Evolutionary conservation across 345 rosid species (phyloP).

Genomic region (Syzygium jambos): DNA sequence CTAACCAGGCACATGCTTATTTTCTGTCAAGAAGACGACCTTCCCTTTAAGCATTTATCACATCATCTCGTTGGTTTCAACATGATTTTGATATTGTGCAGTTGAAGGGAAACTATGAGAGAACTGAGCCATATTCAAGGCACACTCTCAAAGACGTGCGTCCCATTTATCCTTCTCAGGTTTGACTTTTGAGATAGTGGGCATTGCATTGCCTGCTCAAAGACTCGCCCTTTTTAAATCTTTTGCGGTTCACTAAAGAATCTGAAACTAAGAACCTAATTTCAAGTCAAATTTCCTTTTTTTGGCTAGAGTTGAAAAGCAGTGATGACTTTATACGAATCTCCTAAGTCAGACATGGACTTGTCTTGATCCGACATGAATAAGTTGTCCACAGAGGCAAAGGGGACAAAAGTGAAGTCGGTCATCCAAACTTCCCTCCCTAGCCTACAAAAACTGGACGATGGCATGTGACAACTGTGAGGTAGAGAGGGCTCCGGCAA

Average conservation of each 20-base stretch:
- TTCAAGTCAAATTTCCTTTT: background rate
- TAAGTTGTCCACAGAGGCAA: background rate
- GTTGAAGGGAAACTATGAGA: background rate
- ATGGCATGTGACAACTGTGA: background rate
- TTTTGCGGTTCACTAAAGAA: no score
- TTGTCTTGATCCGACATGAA: background rate
- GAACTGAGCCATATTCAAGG: background rate
- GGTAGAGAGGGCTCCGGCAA: background rate
- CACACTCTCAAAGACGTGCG: background rate
- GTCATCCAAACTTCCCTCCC: background rate
- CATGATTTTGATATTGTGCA: background rate
- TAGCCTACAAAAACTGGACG: background rate
- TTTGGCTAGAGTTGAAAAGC: background rate
- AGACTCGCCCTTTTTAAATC: background rate
- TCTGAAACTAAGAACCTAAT: background rate
- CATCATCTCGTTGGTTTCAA: background rate
- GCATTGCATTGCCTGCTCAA: background rate
- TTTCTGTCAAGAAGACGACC: background rate
- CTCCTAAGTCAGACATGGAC: background rate
- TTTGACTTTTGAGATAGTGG: background rate
- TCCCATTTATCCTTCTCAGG: background rate
- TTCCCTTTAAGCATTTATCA: background rate
- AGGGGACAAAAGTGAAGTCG: background rate
- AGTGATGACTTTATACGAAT: background rate
- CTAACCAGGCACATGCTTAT: background rate